Conservation (phyloP, 2,329 filamentous ascomycete genomes). For the Hymenoscyphus scutula region DNA sequence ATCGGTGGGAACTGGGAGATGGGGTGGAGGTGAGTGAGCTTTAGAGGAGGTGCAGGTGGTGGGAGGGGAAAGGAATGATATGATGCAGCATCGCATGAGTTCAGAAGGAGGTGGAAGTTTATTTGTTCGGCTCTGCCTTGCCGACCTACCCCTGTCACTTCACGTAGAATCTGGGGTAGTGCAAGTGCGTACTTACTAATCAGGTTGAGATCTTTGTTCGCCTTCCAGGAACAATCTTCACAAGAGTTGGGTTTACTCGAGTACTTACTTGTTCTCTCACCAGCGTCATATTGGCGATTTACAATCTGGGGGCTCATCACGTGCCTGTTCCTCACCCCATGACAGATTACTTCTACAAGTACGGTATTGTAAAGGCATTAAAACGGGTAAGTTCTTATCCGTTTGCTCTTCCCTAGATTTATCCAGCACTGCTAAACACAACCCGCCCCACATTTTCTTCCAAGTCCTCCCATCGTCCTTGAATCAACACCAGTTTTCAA, state of each 20-base stretch:
- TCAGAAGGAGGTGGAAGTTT: conserved; percentile 12
- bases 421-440: neutral
- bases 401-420: neutral
- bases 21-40: conserved; percentile 11
- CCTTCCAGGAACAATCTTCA: neutral
- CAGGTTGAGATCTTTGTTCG: neutral
- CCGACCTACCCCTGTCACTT: conserved; percentile 5
- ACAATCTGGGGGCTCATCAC: too few species aligned
- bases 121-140: conserved; percentile 11
- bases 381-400: neutral
- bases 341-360: too few species aligned
- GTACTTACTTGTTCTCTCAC: neutral
- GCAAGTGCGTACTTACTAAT: too few species aligned
- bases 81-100: conserved; percentile 11
- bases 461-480: neutral
- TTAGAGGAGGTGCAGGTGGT: conserved; percentile 13
- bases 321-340: too few species aligned
- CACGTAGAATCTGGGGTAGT: conserved; percentile 25
- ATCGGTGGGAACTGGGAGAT: conserved; percentile 19
- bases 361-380: too few species aligned
- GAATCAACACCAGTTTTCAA: too few species aligned
- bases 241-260: too few species aligned
- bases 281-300: neutral
- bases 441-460: neutral
- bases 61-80: conserved; percentile 15